Evolutionary conservation across 192 early-diverging fungal genomes (phyloP).

Genomic region (Phycomyces nitens): DNA sequence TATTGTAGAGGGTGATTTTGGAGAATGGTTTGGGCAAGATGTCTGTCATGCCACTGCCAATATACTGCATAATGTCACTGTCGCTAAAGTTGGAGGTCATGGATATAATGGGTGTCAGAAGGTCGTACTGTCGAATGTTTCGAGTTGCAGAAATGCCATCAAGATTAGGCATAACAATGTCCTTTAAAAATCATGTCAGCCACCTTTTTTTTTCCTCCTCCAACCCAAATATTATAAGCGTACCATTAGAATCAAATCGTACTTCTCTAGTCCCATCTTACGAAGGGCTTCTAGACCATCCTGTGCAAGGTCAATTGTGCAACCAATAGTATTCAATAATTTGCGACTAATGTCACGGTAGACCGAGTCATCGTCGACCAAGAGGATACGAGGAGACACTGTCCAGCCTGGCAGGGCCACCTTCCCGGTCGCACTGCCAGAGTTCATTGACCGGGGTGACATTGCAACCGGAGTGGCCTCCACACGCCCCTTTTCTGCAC

Average conservation of each 20-base stretch:
- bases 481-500: too few relatives aligned
- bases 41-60: conserved; percentile 73
- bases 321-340: conserved; percentile 63
- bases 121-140: conserved; percentile 70
- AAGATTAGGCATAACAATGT: conserved; percentile 71
- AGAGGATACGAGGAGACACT: conserved; percentile 44
- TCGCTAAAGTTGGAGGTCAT: conserved; percentile 72
- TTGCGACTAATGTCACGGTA: conserved; percentile 51
- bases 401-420: conserved; percentile 10
- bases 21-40: conserved; percentile 70
- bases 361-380: conserved; percentile 70
- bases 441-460: too few relatives aligned
- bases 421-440: neutral
- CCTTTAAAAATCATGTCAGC: too few relatives aligned
- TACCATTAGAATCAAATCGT: conserved; percentile 76
- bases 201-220: too few relatives aligned
- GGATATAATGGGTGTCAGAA: conserved; percentile 65
- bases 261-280: conserved; percentile 59
- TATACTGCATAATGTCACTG: conserved; percentile 62
- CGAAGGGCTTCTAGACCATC: conserved; percentile 68
- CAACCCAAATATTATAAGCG: too few relatives aligned
- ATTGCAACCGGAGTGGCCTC: too few relatives aligned
- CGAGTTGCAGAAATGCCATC: conserved; percentile 68
- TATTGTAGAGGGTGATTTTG: conserved; percentile 41
- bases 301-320: conserved; percentile 62